These are phyloP conservation scores for Casaregolazyma suthepensis DNA, from an alignment of 1,139 yeast genomes.

Conservation along the genomic window DNA sequence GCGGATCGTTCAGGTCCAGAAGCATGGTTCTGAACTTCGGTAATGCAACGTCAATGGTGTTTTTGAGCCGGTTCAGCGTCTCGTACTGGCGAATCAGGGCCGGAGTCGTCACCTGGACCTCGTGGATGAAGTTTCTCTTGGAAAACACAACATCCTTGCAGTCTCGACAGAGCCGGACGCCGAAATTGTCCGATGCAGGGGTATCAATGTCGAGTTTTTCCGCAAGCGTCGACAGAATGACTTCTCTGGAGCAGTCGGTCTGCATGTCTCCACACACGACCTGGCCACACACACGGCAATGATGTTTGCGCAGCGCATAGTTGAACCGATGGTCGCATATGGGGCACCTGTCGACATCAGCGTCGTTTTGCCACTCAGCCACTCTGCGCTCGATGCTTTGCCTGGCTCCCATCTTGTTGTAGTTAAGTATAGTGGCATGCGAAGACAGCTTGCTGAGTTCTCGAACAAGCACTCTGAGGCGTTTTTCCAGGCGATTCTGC, in stretches of 20 bases:
- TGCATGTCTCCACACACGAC: slow-evolving; percentile 68
- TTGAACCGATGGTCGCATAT: slow-evolving; percentile 57
- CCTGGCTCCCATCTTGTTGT: slow-evolving; percentile 24
- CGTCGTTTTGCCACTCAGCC: slow-evolving; percentile 69
- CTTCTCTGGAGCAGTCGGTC: slow-evolving; percentile 64
- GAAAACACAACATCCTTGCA: slow-evolving; percentile 63
- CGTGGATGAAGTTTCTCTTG: slow-evolving; percentile 46
- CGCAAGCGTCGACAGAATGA: slow-evolving; percentile 50
- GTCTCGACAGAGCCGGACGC: slow-evolving; percentile 54
- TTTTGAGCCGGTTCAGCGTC: slow-evolving; percentile 33
- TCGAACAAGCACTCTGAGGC: slow-evolving; percentile 47
- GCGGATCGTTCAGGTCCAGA: slow-evolving; percentile 31
- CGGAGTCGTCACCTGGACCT: slow-evolving; percentile 26
- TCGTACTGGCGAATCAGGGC: slow-evolving; percentile 30
- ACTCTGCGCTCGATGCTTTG: slow-evolving; percentile 44
- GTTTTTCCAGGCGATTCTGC: slow-evolving; percentile 54
- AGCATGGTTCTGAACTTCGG: slow-evolving; percentile 40
- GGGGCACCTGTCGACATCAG: slow-evolving; percentile 47
- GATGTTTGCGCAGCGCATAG: slow-evolving; percentile 68
- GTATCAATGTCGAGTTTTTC: slow-evolving; percentile 29
- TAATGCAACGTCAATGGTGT: slow-evolving; percentile 35
- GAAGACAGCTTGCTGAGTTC: slow-evolving; percentile 21
- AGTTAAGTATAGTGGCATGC: slow-evolving; percentile 24
- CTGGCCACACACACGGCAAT: slow-evolving; percentile 78
- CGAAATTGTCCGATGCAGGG: slow-evolving; percentile 24